Percentiles rank a stretch among this genome's conserved stretches.
Evolutionary conservation across 257 asterid genomes (phyloP).

Genomic region (Gynochthodes officinalis): DNA sequence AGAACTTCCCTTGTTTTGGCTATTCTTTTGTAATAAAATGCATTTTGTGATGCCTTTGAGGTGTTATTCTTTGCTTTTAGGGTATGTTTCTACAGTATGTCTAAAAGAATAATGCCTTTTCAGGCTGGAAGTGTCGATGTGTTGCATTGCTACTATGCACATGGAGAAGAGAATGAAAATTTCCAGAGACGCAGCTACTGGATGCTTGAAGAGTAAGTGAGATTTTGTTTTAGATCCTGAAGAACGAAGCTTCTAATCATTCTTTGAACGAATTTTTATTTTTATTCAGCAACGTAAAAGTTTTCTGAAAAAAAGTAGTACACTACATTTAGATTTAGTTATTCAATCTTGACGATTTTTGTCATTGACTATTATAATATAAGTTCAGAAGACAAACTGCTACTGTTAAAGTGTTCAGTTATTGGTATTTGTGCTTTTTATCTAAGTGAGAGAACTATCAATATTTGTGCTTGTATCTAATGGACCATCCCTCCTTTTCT

Average conservation of each 20-base stretch:
- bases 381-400: too few species aligned
- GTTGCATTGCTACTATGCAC: slow-evolving; percentile 95
- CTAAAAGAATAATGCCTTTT: slow-evolving; percentile 20
- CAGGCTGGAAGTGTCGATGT: slow-evolving; percentile 93
- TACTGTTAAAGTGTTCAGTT: too few species aligned
- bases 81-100: slow-evolving; percentile 18
- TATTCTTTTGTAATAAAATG: background rate
- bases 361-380: too few species aligned
- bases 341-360: background rate
- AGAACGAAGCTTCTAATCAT: too few species aligned
- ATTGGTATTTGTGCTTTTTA: background rate
- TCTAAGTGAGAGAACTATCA: too few species aligned
- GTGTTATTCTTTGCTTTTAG: slow-evolving; percentile 7
- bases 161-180: slow-evolving; percentile 80
- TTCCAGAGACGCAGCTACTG: slow-evolving; percentile 96
- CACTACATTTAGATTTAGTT: too few species aligned
- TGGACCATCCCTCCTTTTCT: background rate
- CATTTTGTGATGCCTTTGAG: background rate
- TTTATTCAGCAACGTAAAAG: too few species aligned
- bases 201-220: slow-evolving; percentile 95
- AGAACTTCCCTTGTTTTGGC: background rate
- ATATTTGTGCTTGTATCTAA: background rate
- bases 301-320: too few species aligned
- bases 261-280: too few species aligned
- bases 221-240: background rate